Evolutionary conservation across 75 land plant genomes (phyloP), one percentile per base, ranked within the genome.

Genomic region (Chamaecyparis obtusa): DNA sequence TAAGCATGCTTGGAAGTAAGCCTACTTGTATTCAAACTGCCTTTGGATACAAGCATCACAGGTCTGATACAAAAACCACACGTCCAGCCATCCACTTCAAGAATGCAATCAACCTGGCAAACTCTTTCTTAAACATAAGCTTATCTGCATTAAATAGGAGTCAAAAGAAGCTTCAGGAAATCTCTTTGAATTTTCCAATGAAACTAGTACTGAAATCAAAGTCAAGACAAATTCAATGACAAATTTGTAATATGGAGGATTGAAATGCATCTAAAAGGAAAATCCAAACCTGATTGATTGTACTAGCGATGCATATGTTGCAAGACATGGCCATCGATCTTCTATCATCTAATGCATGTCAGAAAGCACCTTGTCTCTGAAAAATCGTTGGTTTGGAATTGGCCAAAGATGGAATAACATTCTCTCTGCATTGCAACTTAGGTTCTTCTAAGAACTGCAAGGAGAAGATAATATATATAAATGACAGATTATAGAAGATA

Each of bases 221-320:
- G 69, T 24, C 30, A 64, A 64, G 30, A 5, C 69, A 41, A 78
- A 37, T 41, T 39, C 3, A 39, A 39, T 37, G 39, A 36, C 19
- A 14, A 19, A 1, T 77, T 39, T 78, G 9, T 37, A 41, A 39
- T 78, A 44, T 43, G 32, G 46, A 27, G 14, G 30, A 44, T 5
- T 44, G 30, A 46, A 80, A 24, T 81, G 83, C n/a, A 46, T 41
- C 11, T 46, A 44, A 24, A 46, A 46, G 83, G 7, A 44, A 43
- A 41, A 81, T 81, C 83, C 49, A 81, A 81, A 81, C 83, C 83
- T 81, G 51, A 46, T 44, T 41, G 83, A 43, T 81, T n/a, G 51
- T 43, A n/a, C 13, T 43, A 46, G 14, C 39, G 10, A 43, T 27
- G 32, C 14, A 44, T 44, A 13, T 24, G 30, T 10, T 11, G 17